Percentiles rank a stretch among this genome's conserved stretches.
These are phyloP conservation scores for Elymus sibiricus DNA, from an alignment of 176 grass and related monocot genomes.

Conservation along the genomic window DNA sequence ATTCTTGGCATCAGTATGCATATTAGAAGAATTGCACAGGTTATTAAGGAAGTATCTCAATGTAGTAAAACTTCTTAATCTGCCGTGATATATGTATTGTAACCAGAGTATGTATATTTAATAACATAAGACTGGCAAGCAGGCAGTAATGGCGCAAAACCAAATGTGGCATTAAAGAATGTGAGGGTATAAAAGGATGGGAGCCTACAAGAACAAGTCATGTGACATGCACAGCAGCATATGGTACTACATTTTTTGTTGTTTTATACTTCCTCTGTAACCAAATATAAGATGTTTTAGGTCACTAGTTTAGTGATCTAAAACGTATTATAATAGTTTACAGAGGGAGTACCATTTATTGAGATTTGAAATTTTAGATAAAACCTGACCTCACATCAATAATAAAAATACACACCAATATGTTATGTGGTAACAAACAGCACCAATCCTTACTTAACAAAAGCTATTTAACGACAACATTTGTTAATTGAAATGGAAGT, in stretches of 20 bases:
- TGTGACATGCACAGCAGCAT: neutral
- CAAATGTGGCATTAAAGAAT: neutral
- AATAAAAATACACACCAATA: neutral
- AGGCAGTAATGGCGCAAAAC: neutral
- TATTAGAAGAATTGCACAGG: conserved; percentile 14
- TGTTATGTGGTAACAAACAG: conserved; percentile 19
- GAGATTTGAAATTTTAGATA: neutral
- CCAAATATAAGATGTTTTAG: too few species aligned
- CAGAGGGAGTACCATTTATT: too few species aligned
- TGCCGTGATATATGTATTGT: neutral
- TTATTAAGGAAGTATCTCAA: neutral
- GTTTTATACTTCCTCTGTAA: too few species aligned
- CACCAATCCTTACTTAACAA: neutral
- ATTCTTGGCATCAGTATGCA: conserved; percentile 11
- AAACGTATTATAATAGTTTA: too few species aligned
- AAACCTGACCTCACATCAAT: neutral
- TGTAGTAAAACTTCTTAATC: neutral
- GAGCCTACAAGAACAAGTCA: neutral
- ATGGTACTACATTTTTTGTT: neutral
- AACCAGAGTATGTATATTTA: neutral
- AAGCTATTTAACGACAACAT: neutral
- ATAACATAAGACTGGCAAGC: neutral
- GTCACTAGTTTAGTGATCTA: too few species aligned
- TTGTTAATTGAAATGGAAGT: conserved; percentile 3
- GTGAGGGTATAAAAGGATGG: neutral